Evolutionary conservation across 306 rosid species (phyloP).

Genomic region (Prinsepia uniflora): DNA sequence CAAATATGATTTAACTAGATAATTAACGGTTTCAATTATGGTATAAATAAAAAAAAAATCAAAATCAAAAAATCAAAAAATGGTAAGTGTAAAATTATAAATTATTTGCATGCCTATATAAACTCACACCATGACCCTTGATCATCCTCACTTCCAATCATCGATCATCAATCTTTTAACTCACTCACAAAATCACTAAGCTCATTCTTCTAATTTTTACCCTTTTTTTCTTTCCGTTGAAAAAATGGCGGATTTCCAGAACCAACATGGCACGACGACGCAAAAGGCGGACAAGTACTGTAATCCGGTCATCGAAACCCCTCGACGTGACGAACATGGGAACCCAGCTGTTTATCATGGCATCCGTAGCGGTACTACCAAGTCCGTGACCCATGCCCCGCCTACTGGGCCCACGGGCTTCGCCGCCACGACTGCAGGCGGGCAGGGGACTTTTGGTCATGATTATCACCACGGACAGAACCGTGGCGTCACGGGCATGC

Average conservation of each 20-base stretch:
- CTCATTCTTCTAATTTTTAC: too few relatives aligned
- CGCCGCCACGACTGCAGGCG: not conserved
- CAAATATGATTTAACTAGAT: too few relatives aligned
- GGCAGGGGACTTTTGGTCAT: not conserved
- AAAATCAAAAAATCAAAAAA: too few relatives aligned
- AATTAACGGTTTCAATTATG: too few relatives aligned
- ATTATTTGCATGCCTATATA: not conserved
- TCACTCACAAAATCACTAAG: too few relatives aligned
- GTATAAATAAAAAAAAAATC: too few relatives aligned
- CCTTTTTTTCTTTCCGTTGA: too few relatives aligned
- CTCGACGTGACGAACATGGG: not conserved
- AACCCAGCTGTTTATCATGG: not conserved
- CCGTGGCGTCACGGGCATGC: not conserved
- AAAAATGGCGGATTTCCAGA: not conserved
- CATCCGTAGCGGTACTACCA: not conserved
- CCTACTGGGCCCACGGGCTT: not conserved
- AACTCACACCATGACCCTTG: not conserved
- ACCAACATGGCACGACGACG: not conserved
- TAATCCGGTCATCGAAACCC: not conserved
- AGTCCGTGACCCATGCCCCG: not conserved
- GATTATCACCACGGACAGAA: not conserved
- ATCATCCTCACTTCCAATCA: not conserved
- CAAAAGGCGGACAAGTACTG: not conserved
- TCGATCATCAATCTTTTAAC: too few relatives aligned
- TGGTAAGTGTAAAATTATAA: not conserved